A percentile compares a stretch with the other conserved stretches of the same genome.
phyloP scores from a whole-genome alignment of 768 basidiomycete genomes.

The Serendipita indica region DNA sequence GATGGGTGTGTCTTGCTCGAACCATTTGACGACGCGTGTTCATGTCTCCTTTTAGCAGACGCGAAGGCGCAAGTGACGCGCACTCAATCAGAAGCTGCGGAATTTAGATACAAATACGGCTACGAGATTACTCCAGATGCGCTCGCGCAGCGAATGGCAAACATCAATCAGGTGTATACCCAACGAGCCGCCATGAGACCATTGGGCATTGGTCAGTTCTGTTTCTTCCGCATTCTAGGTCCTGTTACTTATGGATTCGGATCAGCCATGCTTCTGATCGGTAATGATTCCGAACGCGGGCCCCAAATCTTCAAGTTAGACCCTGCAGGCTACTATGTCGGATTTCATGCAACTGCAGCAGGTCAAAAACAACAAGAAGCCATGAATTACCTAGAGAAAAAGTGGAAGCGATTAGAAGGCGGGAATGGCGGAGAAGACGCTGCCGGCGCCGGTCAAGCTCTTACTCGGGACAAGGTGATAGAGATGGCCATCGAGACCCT shows the following conservation, averaged over 20 bases:
- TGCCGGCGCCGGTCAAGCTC: constrained; percentile 52
- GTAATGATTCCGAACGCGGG: constrained; percentile 75
- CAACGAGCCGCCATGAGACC: constrained; percentile 96
- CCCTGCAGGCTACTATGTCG: constrained; percentile 96
- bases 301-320: constrained; percentile 99
- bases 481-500: constrained; percentile 95
- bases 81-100: constrained; percentile 76
- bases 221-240: not conserved
- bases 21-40: not conserved
- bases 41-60: constrained; percentile 45
- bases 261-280: constrained; percentile 96
- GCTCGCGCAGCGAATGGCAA: constrained; percentile 85
- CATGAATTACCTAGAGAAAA: constrained; percentile 96
- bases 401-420: constrained; percentile 88
- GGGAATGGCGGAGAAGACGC: constrained; percentile 70
- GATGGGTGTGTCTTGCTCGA: constrained; percentile 44
- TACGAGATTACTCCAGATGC: constrained; percentile 97
- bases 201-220: constrained; percentile 72
- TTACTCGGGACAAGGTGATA: constrained; percentile 67
- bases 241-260: not conserved
- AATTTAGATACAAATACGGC: constrained; percentile 91
- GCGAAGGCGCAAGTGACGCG: constrained; percentile 78
- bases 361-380: constrained; percentile 94
- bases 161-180: constrained; percentile 98
- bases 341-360: constrained; percentile 92